Evolutionary conservation across 805 yeast genomes (phyloP).

Genomic region (Maudiozyma bulderi): DNA sequence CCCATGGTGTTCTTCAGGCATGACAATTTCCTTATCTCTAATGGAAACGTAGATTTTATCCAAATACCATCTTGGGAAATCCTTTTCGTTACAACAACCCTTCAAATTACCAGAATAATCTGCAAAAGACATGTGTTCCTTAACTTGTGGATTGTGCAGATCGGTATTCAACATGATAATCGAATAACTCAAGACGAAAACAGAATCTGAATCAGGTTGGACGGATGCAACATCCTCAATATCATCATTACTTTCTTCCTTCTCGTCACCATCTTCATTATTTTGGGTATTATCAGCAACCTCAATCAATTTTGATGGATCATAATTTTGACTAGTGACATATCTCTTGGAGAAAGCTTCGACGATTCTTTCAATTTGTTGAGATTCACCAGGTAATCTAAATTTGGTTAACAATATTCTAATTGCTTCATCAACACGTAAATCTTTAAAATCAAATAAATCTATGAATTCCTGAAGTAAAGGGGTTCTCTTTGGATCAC

Average conservation of each 20-base stretch:
- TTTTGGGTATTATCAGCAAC: not conserved
- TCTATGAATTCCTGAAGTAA: slow-evolving; percentile 56
- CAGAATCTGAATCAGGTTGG: slow-evolving; percentile 74
- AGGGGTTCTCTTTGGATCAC: slow-evolving; percentile 58
- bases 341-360: slow-evolving; percentile 80
- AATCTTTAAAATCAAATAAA: slow-evolving; percentile 61
- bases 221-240: slow-evolving; percentile 36
- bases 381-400: slow-evolving; percentile 95
- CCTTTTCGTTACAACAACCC: slow-evolving; percentile 66
- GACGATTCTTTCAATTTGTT: slow-evolving; percentile 86
- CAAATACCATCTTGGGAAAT: slow-evolving; percentile 80
- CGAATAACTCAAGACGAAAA: slow-evolving; percentile 82
- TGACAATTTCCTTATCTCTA: slow-evolving; percentile 76
- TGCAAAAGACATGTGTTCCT: slow-evolving; percentile 80
- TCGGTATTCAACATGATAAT: slow-evolving; percentile 93
- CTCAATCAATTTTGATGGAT: not conserved
- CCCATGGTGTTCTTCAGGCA: slow-evolving; percentile 97
- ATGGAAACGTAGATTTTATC: slow-evolving; percentile 74
- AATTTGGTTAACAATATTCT: slow-evolving; percentile 73
- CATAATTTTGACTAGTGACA: slow-evolving; percentile 48
- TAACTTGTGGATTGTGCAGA: slow-evolving; percentile 84
- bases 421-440: slow-evolving; percentile 89
- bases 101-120: slow-evolving; percentile 71
- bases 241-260: slow-evolving; percentile 11
- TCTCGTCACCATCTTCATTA: slow-evolving; percentile 12